Conservation (phyloP, 257 asterid genomes). For the Leptodermis oblonga region DNA sequence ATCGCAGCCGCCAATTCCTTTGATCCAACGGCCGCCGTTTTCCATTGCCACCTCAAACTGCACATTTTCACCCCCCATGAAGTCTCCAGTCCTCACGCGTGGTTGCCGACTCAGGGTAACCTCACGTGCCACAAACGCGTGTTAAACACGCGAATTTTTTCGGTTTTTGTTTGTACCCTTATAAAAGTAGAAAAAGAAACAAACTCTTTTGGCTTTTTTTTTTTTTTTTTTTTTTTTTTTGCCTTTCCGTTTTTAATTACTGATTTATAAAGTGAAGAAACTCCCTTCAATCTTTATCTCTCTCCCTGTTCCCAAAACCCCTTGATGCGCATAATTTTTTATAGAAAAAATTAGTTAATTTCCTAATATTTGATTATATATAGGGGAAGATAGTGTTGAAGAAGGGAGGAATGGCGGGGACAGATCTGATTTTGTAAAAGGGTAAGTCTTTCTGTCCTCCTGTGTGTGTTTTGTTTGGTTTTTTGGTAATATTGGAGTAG, state of each 20-base stretch:
- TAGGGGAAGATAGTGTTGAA: constrained; percentile 1
- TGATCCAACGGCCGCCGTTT: no score
- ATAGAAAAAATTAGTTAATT: background rate
- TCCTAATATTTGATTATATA: no score
- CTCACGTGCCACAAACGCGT: no score
- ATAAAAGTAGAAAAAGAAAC: background rate
- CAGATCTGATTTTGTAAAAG: constrained; percentile 18
- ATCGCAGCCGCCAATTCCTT: no score
- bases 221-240: background rate
- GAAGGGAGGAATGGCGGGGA: constrained; percentile 8
- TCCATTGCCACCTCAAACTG: no score
- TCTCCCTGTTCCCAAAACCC: background rate
- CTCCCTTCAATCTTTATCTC: background rate
- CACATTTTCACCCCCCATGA: no score
- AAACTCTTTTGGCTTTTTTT: background rate
- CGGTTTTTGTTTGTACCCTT: no score
- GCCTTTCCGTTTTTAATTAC: background rate
- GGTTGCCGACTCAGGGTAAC: no score
- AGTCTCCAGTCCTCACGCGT: no score
- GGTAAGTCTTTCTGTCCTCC: constrained; percentile 1
- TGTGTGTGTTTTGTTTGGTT: background rate
- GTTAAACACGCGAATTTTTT: no score
- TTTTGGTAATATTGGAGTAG: background rate
- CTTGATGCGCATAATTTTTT: background rate
- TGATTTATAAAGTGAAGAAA: no score